Conservation (phyloP, 805 yeast species). For the Zygosaccharomyces rouxii region DNA sequence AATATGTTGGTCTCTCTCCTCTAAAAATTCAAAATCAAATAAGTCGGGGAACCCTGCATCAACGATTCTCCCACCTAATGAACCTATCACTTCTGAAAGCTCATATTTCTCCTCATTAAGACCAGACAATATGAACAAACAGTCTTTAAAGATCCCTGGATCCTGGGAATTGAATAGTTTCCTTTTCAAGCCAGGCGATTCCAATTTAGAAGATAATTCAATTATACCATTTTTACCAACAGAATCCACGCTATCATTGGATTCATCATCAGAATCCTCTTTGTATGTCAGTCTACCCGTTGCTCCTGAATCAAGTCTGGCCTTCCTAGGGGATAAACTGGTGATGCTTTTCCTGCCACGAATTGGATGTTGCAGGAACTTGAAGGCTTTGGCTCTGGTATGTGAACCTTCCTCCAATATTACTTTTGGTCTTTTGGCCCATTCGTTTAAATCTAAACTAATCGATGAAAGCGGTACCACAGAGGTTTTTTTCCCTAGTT, state of each 20-base stretch:
- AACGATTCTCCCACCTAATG: conserved; percentile 43
- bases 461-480: conserved; percentile 31
- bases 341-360: conserved; percentile 21
- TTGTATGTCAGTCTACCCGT: conserved; percentile 6
- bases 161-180: not conserved
- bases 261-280: conserved; percentile 13
- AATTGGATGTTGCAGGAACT: conserved; percentile 18
- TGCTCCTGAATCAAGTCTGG: conserved; percentile 5
- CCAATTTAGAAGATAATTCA: not conserved
- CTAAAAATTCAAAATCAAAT: conserved; percentile 15
- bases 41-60: conserved; percentile 35
- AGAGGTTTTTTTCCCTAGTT: conserved; percentile 17
- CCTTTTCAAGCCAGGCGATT: not conserved
- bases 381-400: conserved; percentile 14
- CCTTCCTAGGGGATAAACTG: conserved; percentile 13
- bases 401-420: conserved; percentile 15
- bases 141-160: conserved; percentile 30
- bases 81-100: conserved; percentile 35
- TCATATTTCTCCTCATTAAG: conserved; percentile 31
- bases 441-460: conserved; percentile 33
- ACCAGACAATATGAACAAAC: conserved; percentile 41
- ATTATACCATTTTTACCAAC: not conserved
- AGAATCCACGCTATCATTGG: not conserved
- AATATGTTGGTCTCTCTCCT: conserved; percentile 1
- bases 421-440: conserved; percentile 36